A percentile compares a stretch with the other conserved stretches of the same genome.
These are phyloP conservation scores for Leptographium flavum DNA, from an alignment of 2,329 filamentous ascomycete genomes.

Conservation along the genomic window DNA sequence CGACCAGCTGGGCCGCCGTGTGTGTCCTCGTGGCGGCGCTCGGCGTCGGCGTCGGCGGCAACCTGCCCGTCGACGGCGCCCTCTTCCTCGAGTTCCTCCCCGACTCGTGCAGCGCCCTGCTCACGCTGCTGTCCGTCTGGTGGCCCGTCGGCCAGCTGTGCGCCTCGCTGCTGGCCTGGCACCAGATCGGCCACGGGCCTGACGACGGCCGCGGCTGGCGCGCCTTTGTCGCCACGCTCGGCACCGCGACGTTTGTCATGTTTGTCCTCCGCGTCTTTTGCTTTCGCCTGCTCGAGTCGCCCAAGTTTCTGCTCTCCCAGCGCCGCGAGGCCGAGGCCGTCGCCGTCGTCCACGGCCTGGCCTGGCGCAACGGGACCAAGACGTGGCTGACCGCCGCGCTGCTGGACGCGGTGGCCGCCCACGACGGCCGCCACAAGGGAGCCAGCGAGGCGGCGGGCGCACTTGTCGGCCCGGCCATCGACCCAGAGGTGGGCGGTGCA, in stretches of 20 bases:
- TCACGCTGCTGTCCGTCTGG: conserved; percentile 73
- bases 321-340: conserved; percentile 68
- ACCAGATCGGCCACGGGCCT: conserved; percentile 51
- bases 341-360: conserved; percentile 64
- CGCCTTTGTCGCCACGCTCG: conserved; percentile 56
- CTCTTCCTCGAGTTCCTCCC: conserved; percentile 77
- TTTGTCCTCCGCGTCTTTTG: conserved; percentile 65
- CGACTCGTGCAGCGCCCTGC: conserved; percentile 53
- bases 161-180: conserved; percentile 61
- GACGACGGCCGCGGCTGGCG: conserved; percentile 54
- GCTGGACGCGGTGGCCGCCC: conserved; percentile 39
- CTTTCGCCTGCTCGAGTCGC: conserved; percentile 73
- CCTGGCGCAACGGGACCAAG: conserved; percentile 52
- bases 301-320: conserved; percentile 67
- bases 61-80: conserved; percentile 64
- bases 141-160: conserved; percentile 74
- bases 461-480: too few relatives aligned
- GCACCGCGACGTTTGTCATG: conserved; percentile 60
- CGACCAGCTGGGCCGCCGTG: conserved; percentile 50
- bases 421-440: conserved; percentile 9
- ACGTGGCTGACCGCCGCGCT: conserved; percentile 67
- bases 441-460: neutral
- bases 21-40: conserved; percentile 47
- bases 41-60: conserved; percentile 60
- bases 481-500: too few relatives aligned